These are phyloP conservation scores for Salix viminalis DNA, from an alignment of 345 rosid species.

Conservation along the genomic window DNA sequence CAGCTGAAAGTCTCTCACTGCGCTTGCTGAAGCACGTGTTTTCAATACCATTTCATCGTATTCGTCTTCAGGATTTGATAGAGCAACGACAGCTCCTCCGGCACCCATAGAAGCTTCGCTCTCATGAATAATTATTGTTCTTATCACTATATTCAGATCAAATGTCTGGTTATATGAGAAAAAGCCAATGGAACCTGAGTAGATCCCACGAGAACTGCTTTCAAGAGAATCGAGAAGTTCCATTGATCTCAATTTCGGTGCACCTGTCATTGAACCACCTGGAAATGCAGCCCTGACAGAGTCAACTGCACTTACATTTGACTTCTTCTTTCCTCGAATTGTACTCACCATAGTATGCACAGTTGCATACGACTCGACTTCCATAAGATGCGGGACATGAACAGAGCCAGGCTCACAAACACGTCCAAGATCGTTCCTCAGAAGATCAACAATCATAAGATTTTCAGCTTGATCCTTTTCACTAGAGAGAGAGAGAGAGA, in stretches of 20 bases:
- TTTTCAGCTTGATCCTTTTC: slow-evolving; percentile 98
- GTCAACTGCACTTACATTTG: slow-evolving; percentile 57
- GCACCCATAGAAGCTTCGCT: slow-evolving; percentile 91
- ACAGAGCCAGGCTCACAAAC: slow-evolving; percentile 90
- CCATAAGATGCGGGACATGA: slow-evolving; percentile 91
- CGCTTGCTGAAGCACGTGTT: slow-evolving; percentile 68
- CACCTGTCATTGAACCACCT: slow-evolving; percentile 98
- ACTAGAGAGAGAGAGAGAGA: slow-evolving; percentile 30
- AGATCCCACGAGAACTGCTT: slow-evolving; percentile 73
- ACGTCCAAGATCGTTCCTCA: slow-evolving; percentile 90
- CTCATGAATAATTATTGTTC: slow-evolving; percentile 76
- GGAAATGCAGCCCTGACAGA: slow-evolving; percentile 90
- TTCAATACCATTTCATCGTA: slow-evolving; percentile 88
- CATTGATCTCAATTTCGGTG: slow-evolving; percentile 90
- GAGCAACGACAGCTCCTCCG: slow-evolving; percentile 82
- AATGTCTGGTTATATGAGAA: slow-evolving; percentile 80
- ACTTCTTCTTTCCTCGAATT: slow-evolving; percentile 54
- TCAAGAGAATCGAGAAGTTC: slow-evolving; percentile 82
- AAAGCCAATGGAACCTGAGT: slow-evolving; percentile 90
- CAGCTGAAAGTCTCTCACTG: slow-evolving; percentile 50
- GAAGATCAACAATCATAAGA: slow-evolving; percentile 94
- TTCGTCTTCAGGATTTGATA: slow-evolving; percentile 81
- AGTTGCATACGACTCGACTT: slow-evolving; percentile 89
- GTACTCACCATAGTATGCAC: slow-evolving; percentile 99
- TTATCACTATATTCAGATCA: slow-evolving; percentile 87